Base-by-base conservation (phyloP, 257 asterid genomes). In the Perilla frutescens region DNA sequence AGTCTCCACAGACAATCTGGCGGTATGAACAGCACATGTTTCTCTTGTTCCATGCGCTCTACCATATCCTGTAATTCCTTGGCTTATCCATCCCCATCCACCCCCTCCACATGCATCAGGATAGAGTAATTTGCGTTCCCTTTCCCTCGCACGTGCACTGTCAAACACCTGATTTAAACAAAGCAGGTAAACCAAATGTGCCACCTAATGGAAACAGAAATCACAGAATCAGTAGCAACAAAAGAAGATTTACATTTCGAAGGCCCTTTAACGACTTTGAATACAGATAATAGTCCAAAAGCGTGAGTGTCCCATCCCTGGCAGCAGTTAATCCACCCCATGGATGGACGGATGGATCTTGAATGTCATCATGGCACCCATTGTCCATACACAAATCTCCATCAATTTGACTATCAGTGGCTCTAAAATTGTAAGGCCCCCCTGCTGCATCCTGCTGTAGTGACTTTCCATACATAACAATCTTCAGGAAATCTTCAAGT, bases 71-170 rank as follows among this genome's bases (percentile, higher is more conserved):
- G 82, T 81, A 79, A 85, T 70, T 79, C 94, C 98, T 85, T 92
- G 99, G 83, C 98, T 92, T 79, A 89, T 89, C 99, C 99, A 95
- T 78, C 99, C 99, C 79, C 99, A 84, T 63, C 94, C 96, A 79
- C 96, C 96, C 79, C 98, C 99, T 15, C 99, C 99, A 80, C 99
- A 95, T 67, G 98, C 98, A 88, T 95, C 99, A 47, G 98, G 99
- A 84, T 95, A 92, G 40, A 92, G 90, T 89, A 92, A 75, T 65
- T 95, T 96, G 37, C 97, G 87, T 47, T 95, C 98, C 67, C 97
- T 89, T 83, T 92, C 99, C 86, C 99, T 89, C 32, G 97, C 90
- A 74, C 91, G 88, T 61, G 97, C 97, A 81, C 97, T 85, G 79
- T 95, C 97, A 78, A 95, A 95, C 59, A 95, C 98, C 99, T 95